Evolutionary conservation across 2,329 filamentous ascomycete species (phyloP).

Genomic region (Sarocladium strictum): DNA sequence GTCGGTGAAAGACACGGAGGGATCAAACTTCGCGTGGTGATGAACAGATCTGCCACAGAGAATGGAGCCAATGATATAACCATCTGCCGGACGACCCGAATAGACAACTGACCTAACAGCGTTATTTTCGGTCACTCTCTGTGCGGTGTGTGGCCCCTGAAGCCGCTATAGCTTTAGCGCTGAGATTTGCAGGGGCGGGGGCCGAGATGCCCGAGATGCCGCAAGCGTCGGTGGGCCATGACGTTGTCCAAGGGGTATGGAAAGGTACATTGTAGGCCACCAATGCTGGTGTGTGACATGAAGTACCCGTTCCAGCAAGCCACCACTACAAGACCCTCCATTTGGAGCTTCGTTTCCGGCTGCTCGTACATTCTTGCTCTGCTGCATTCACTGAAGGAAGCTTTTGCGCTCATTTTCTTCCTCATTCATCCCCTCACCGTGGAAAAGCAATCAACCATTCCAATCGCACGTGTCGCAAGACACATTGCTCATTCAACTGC

Average conservation of each 20-base stretch:
- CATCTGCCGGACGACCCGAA: background rate
- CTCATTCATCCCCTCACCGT: background rate
- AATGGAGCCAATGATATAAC: background rate
- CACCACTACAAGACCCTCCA: too few species aligned
- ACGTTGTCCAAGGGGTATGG: background rate
- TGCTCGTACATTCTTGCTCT: slow-evolving; percentile 2
- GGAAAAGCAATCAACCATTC: background rate
- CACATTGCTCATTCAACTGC: background rate
- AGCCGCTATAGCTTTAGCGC: slow-evolving; percentile 1
- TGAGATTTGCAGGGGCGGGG: background rate
- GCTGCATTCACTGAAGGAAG: background rate
- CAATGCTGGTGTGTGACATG: too few species aligned
- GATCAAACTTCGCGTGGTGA: background rate
- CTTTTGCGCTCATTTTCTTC: background rate
- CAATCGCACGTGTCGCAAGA: background rate
- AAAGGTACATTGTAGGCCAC: background rate
- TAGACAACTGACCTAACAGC: background rate
- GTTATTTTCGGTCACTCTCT: background rate
- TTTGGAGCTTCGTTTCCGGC: slow-evolving; percentile 7
- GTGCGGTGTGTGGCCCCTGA: background rate
- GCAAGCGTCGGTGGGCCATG: background rate
- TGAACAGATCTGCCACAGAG: background rate
- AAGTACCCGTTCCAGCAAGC: background rate
- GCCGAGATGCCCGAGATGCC: too few species aligned
- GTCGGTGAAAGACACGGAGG: background rate